These are phyloP conservation scores for Nicotiana benthamiana DNA, from an alignment of 257 asterid genomes.

Conservation along the genomic window DNA sequence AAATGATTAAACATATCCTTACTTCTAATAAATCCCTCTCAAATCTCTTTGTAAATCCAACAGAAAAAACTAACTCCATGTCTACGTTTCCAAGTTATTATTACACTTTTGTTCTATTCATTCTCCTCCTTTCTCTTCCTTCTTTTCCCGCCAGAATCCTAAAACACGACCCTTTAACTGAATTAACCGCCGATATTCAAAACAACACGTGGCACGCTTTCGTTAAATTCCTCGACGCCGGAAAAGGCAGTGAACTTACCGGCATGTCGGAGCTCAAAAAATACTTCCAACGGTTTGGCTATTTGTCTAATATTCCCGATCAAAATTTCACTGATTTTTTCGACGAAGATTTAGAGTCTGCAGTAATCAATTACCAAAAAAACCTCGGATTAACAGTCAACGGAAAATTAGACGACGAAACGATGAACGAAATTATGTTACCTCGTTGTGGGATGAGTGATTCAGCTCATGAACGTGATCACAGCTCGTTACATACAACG, in stretches of 20 bases:
- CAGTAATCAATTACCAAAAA: constrained; percentile 45
- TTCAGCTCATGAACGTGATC: neutral
- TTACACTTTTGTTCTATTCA: constrained; percentile 7
- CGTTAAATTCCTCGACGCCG: constrained; percentile 51
- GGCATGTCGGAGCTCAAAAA: constrained; percentile 79
- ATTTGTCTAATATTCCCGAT: constrained; percentile 20
- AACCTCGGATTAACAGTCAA: constrained; percentile 43
- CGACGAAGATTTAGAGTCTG: constrained; percentile 53
- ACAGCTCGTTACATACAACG: constrained; percentile 20
- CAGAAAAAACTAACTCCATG: constrained; percentile 38
- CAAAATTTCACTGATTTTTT: constrained; percentile 42
- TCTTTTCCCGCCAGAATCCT: constrained; percentile 35
- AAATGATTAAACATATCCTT: neutral
- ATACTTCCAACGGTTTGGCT: constrained; percentile 78
- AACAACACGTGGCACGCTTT: constrained; percentile 55
- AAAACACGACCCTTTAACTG: constrained; percentile 18
- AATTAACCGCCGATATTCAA: constrained; percentile 16
- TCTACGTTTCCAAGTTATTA: constrained; percentile 43
- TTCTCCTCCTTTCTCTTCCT: constrained; percentile 26
- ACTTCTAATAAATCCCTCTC: neutral
- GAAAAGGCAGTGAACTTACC: constrained; percentile 43
- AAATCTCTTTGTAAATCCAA: neutral
- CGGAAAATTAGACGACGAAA: constrained; percentile 49
- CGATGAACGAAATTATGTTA: constrained; percentile 39
- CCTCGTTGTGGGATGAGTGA: constrained; percentile 81